Base-by-base conservation (phyloP, 768 basidiomycete genomes). In the Cystobasidiopsis lactophilus region DNA sequence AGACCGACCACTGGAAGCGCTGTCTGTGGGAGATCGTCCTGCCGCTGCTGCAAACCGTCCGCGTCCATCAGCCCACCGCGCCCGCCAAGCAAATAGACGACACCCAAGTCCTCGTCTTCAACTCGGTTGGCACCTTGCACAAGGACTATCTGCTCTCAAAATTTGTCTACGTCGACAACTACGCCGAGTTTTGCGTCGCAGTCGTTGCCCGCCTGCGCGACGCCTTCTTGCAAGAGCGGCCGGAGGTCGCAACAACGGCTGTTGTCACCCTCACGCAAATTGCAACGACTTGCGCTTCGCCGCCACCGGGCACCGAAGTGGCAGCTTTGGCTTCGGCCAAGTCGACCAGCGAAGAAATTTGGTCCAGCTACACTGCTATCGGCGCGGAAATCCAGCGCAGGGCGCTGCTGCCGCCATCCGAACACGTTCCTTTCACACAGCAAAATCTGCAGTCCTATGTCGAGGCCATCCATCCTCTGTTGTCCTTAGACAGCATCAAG, bases 11-110 rank as follows among this genome's bases (percentile, higher is more conserved):
- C 0, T 98, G 91, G 91, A 77, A 81, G 39, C 77, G 83, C 50
- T 85, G 85, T 55, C 71, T 91, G n/a, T 86, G 84, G 80, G 78
- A 79, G 63, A 75, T 95, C 52, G 77, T 83, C 13, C 85, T 91
- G 66, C 86, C 86, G 5, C 70, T 96, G 3, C 67, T 93, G 54
- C 80, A 84, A 46, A 71, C 78, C 26, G 29, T 58, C 23, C 57
- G 60, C 38, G 37, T 55, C 31, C 49, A 57, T 48, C 71, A 80
- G 53, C 78, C 76, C 0, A 60, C 66, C 23, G 74, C 77, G 54
- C 19, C 52, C 31, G 51, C 55, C 51, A 72, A 76, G 43, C 73
- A 78, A 26, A 88, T 84, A 79, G 82, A 85, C 62, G 86, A 91
- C 57, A 84, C 83, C 0, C 84, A 85, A 64, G 77, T 79, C 26